Evolutionary conservation across 2,329 filamentous ascomycete species (phyloP).

Genomic region (Emmonsia crescens): DNA sequence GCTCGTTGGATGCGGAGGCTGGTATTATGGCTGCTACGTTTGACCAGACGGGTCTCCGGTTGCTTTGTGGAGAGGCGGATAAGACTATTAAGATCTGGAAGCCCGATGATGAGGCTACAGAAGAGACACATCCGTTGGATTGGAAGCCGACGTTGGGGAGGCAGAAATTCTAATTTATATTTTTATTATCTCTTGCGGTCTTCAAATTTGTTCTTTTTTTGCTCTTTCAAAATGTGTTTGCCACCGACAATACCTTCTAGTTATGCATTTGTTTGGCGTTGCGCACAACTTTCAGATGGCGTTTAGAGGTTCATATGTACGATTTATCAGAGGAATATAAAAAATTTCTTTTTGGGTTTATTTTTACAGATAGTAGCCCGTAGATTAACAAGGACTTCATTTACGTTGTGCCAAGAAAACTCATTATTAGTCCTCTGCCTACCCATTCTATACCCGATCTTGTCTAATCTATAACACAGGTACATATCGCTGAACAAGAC

Average conservation of each 20-base stretch:
- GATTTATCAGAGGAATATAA: slow-evolving; percentile 1
- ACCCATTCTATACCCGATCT: background rate
- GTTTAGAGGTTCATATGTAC: background rate
- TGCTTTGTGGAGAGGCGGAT: slow-evolving; percentile 92
- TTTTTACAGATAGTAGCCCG: background rate
- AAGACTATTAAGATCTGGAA: slow-evolving; percentile 99
- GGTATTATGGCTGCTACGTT: slow-evolving; percentile 93
- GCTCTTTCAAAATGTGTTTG: slow-evolving; percentile 23
- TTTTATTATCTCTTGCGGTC: slow-evolving; percentile 4
- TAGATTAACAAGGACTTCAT: background rate
- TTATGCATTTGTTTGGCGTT: slow-evolving; percentile 12
- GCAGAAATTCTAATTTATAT: slow-evolving; percentile 54
- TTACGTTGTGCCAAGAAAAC: background rate
- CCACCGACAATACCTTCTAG: slow-evolving; percentile 11
- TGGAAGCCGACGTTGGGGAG: slow-evolving; percentile 77
- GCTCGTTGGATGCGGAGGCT: slow-evolving; percentile 84
- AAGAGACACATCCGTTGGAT: slow-evolving; percentile 79
- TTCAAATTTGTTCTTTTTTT: slow-evolving; percentile 12
- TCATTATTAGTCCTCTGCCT: background rate
- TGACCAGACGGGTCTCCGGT: slow-evolving; percentile 72
- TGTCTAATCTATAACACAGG: background rate
- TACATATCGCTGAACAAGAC: background rate
- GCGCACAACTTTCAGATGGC: background rate
- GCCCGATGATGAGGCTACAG: slow-evolving; percentile 79
- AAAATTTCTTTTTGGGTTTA: background rate